Base-by-base conservation (phyloP, 768 basidiomycete genomes). In the Leccinum subgranulosum region DNA sequence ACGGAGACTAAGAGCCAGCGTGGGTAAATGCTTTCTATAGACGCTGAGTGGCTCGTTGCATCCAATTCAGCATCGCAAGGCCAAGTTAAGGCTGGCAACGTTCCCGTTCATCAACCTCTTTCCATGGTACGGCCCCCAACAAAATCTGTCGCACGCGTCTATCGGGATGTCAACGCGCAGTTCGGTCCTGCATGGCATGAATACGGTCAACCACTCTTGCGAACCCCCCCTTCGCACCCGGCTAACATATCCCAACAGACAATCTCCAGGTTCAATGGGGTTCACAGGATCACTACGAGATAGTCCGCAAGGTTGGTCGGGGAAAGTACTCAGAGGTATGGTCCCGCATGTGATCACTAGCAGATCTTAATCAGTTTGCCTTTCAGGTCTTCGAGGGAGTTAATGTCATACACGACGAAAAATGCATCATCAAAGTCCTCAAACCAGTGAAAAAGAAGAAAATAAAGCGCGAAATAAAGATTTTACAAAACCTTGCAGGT, bases 381-480 rank as follows among this genome's bases (percentile, higher is more conserved):
- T 39, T 54, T 4, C 66, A 92, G 91, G 91, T 93, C 58, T 96
- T 96, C 65, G 94, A 96, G 74, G 94, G 94, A 7, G 85, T 96
- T 68, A 92, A 95, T 71, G 86, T 94, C 59, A 85, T 90, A 52
- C 89, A 87, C 59, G 90, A 93, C 66, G 90, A 92, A 75, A 95
- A 95, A 76, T 95, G 94, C 73, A 96, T 96, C 74, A 94, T 98
- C 78, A 98, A 98, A 74, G 96, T 98, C 31, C 81, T 98, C 64
- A 98, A 98, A 74, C 96, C 96, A 0, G 95, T 98, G 41, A 98
- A 98, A 83, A 98, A 98, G 85, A 98, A 98, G 85, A 98, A 98
- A 78, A 98, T 98, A 76, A 98, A 98, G 78, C 84, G 96, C 61
- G 96, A 98, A 77, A 97, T 98, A 73, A 98, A 98, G 80, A 96